Conservation (phyloP, 2,329 filamentous ascomycete genomes). For the Nemania sp. region DNA sequence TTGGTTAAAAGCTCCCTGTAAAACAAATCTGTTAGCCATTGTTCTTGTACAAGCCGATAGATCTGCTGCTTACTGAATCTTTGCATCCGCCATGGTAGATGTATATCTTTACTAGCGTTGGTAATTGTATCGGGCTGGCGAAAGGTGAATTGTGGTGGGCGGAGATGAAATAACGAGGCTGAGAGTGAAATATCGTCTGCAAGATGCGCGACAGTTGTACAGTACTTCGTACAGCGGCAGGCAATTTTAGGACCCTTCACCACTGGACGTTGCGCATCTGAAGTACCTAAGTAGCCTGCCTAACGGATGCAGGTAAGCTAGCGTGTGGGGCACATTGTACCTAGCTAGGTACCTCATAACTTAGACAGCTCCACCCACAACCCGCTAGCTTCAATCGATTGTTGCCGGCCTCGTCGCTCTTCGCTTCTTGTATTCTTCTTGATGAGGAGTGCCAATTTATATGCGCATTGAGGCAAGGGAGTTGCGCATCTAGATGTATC, state of each 20-base stretch:
- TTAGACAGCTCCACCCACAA: constrained; percentile 13
- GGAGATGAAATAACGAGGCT: constrained; percentile 24
- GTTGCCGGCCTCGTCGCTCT: neutral
- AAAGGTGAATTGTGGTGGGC: constrained; percentile 1
- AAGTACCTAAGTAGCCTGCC: no score
- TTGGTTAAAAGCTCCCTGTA: constrained; percentile 83
- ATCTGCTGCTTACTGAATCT: constrained; percentile 65
- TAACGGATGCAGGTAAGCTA: neutral
- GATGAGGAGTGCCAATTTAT: constrained; percentile 39
- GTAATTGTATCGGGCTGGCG: constrained; percentile 7
- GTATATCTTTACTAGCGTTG: no score
- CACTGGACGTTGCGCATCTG: no score
- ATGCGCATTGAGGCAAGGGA: constrained; percentile 41
- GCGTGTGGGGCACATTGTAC: no score
- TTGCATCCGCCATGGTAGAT: constrained; percentile 45
- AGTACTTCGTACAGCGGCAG: neutral
- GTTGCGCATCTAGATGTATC: constrained; percentile 57
- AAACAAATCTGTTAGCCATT: constrained; percentile 2
- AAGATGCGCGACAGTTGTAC: neutral
- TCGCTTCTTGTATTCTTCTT: constrained; percentile 21
- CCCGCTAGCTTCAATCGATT: neutral
- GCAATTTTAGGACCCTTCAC: no score
- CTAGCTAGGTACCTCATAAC: no score
- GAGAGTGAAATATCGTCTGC: constrained; percentile 2
- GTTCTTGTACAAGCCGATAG: neutral